These are phyloP conservation scores for Celoporthe dispersa DNA, from an alignment of 2,329 filamentous ascomycete species.

Conservation along the genomic window DNA sequence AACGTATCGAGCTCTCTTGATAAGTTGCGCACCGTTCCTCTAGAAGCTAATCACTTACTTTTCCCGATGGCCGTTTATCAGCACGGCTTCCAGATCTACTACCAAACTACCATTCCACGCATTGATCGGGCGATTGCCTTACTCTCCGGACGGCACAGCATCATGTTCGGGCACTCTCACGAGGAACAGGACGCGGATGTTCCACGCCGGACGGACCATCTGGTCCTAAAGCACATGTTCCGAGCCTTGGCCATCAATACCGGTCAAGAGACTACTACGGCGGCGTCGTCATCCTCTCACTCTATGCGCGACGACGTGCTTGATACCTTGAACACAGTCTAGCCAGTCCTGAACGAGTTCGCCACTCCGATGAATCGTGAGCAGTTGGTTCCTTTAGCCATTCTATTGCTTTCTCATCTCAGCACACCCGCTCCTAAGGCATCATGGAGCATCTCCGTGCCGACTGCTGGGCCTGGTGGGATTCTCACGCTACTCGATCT, in stretches of 20 bases:
- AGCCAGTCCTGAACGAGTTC: background rate
- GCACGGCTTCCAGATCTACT: constrained; percentile 2
- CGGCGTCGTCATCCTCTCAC: background rate
- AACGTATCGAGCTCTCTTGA: background rate
- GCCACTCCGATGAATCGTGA: background rate
- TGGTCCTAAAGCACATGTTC: constrained; percentile 10
- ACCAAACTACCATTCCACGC: constrained; percentile 2
- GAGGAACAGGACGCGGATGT: background rate
- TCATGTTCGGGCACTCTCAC: background rate
- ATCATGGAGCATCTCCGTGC: background rate
- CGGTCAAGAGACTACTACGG: constrained; percentile 1
- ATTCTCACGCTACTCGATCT: constrained; percentile 3
- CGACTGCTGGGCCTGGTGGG: background rate
- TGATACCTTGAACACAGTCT: constrained; percentile 1
- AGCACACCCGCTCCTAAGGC: background rate
- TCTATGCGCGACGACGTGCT: background rate
- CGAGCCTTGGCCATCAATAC: constrained; percentile 6
- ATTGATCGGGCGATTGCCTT: constrained; percentile 2
- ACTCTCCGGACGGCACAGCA: constrained; percentile 3
- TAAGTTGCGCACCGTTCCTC: constrained; percentile 4
- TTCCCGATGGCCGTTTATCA: constrained; percentile 8
- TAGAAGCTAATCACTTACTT: constrained; percentile 7
- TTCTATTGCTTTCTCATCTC: background rate
- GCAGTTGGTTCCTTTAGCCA: background rate
- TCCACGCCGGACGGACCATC: constrained; percentile 10